Conservation (phyloP, 108 stramenopile species). For the Stephanodiscus triporus region DNA sequence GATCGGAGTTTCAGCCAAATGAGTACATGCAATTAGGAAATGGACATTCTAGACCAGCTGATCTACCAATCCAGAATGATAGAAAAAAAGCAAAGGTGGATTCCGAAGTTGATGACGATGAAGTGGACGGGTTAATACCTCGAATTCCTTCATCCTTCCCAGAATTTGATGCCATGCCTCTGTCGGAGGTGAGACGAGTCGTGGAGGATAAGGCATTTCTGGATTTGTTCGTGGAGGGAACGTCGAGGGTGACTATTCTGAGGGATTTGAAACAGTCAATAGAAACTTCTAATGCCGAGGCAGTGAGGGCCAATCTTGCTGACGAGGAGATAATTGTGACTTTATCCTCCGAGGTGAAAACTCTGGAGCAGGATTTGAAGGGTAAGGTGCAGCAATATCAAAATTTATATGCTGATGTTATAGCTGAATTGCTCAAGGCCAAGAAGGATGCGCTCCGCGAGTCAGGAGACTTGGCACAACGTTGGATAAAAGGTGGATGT, state of each 20-base stretch:
- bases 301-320: conserved; percentile 55
- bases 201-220: conserved; percentile 60
- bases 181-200: conserved; percentile 58
- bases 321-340: conserved; percentile 48
- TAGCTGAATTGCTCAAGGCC: conserved; percentile 55
- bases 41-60: conserved; percentile 3
- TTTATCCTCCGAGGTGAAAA: conserved; percentile 40
- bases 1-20: conserved; percentile 25
- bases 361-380: conserved; percentile 48
- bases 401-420: conserved; percentile 47
- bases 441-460: conserved; percentile 69
- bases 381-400: conserved; percentile 54
- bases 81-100: not conserved
- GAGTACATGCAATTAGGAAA: conserved; percentile 1
- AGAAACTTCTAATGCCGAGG: conserved; percentile 53
- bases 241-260: conserved; percentile 47
- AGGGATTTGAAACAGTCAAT: conserved; percentile 42
- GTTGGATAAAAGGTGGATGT: conserved; percentile 66
- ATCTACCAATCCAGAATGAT: not conserved
- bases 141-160: conserved; percentile 60
- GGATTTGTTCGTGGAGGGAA: conserved; percentile 42
- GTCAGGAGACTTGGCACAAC: conserved; percentile 68
- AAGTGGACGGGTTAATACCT: conserved; percentile 51
- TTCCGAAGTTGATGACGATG: conserved; percentile 24
- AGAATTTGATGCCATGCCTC: conserved; percentile 52